Evolutionary conservation across 1,284 basidiomycete species (phyloP).

Genomic region (Spongiforma sp.): DNA sequence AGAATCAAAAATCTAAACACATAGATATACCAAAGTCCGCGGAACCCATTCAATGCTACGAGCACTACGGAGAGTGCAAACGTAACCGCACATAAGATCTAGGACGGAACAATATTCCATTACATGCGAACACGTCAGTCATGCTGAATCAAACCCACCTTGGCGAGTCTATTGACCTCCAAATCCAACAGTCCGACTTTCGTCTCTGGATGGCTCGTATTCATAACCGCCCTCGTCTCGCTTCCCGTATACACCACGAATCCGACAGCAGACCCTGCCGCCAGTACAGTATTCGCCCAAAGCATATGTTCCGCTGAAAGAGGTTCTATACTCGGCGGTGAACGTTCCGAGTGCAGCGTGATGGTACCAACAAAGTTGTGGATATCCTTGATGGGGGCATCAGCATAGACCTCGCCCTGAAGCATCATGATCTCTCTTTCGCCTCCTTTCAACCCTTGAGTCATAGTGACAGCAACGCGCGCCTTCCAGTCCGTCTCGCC

Average conservation of each 20-base stretch:
- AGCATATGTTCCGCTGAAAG: constrained; percentile 93
- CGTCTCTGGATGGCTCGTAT: constrained; percentile 96
- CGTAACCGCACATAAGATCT: constrained; percentile 95
- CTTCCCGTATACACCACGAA: constrained; percentile 94
- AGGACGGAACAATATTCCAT: constrained; percentile 4
- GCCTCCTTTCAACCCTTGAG: constrained; percentile 29
- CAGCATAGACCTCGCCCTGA: constrained; percentile 90
- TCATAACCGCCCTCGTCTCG: constrained; percentile 99
- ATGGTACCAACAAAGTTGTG: constrained; percentile 96
- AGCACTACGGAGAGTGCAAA: constrained; percentile 91
- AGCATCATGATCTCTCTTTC: constrained; percentile 71
- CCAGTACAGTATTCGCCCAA: constrained; percentile 98
- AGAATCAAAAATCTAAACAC: constrained; percentile 97
- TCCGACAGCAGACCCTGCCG: constrained; percentile 92
- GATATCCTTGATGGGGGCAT: constrained; percentile 96
- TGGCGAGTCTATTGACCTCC: constrained; percentile 96
- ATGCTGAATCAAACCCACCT: constrained; percentile 55
- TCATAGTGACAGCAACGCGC: constrained; percentile 73
- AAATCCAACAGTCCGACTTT: constrained; percentile 93
- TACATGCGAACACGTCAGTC: too few species aligned
- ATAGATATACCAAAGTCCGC: constrained; percentile 96
- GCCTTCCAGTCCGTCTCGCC: constrained; percentile 99
- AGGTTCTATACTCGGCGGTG: constrained; percentile 71
- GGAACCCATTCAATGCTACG: constrained; percentile 96
- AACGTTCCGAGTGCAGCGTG: constrained; percentile 67